Conservation (phyloP, 108 stramenopile species). For the Craspedostauros australis region DNA sequence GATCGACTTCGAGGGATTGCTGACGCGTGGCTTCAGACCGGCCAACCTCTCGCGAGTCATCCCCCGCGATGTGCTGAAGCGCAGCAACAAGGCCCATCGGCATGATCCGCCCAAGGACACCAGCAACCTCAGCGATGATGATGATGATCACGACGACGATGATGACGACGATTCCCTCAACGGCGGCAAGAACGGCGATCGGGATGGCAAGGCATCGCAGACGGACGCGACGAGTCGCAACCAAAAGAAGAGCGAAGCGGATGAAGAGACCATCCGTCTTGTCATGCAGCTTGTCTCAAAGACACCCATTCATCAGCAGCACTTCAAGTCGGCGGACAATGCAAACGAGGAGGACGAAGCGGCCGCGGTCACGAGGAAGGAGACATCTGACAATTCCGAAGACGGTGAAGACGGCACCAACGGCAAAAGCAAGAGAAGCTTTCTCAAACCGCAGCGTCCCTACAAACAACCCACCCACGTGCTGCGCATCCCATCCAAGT, state of each 20-base stretch:
- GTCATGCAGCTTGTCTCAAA: slow-evolving; percentile 33
- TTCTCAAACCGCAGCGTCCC: no score
- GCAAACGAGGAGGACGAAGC: slow-evolving; percentile 23
- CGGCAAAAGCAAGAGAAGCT: not conserved
- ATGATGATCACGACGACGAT: slow-evolving; percentile 8
- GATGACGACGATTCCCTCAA: slow-evolving; percentile 17
- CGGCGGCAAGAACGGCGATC: slow-evolving; percentile 14
- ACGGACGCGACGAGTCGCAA: no score
- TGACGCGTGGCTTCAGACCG: no score
- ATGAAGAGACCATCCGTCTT: slow-evolving; percentile 32
- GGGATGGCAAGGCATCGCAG: no score
- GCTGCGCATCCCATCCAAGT: slow-evolving; percentile 35
- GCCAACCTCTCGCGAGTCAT: no score
- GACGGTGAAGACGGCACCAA: not conserved
- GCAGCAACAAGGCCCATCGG: no score
- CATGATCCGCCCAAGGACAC: no score
- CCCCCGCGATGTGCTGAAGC: no score
- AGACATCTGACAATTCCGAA: slow-evolving; percentile 3
- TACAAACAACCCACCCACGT: no score
- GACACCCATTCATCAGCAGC: slow-evolving; percentile 30
- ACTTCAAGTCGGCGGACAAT: no score
- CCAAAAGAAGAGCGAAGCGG: slow-evolving; percentile 15
- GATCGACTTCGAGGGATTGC: no score
- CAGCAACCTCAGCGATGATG: no score
- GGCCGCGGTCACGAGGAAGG: slow-evolving; percentile 3